These are phyloP conservation scores for Sinapis alba DNA, from an alignment of 441 rosid genomes.

Conservation along the genomic window DNA sequence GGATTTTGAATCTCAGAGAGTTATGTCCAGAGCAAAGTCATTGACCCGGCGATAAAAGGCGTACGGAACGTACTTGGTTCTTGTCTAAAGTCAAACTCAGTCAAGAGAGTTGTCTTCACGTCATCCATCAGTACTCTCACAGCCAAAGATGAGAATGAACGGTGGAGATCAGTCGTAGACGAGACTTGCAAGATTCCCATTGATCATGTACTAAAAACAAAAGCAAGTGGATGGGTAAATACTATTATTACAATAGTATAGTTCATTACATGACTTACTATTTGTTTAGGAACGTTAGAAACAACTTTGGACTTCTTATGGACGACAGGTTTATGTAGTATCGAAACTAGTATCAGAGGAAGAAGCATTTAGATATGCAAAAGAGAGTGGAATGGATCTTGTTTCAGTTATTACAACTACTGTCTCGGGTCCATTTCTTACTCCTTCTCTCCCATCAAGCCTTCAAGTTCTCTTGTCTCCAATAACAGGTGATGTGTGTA, in stretches of 20 bases:
- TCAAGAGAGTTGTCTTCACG: slow-evolving; percentile 79
- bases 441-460: slow-evolving; percentile 69
- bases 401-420: slow-evolving; percentile 74
- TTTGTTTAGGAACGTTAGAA: not conserved
- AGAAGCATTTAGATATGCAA: slow-evolving; percentile 74
- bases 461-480: slow-evolving; percentile 78
- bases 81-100: slow-evolving; percentile 65
- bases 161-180: slow-evolving; percentile 62
- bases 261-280: not conserved
- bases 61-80: slow-evolving; percentile 71
- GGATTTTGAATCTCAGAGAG: slow-evolving; percentile 44
- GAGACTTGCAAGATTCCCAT: slow-evolving; percentile 67
- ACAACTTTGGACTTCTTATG: not conserved
- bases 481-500: slow-evolving; percentile 51
- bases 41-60: slow-evolving; percentile 73
- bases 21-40: slow-evolving; percentile 52
- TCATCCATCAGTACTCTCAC: slow-evolving; percentile 86
- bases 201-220: slow-evolving; percentile 54
- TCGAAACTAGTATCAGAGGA: slow-evolving; percentile 75
- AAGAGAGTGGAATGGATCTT: slow-evolving; percentile 60
- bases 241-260: not conserved
- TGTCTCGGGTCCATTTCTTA: slow-evolving; percentile 74
- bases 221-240: slow-evolving; percentile 86
- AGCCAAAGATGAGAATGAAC: slow-evolving; percentile 59
- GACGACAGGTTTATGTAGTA: slow-evolving; percentile 64